Evolutionary conservation across 352 stramenopile species (phyloP), one percentile per base, ranked within the genome.

Genomic region (Pythium monospermum): DNA sequence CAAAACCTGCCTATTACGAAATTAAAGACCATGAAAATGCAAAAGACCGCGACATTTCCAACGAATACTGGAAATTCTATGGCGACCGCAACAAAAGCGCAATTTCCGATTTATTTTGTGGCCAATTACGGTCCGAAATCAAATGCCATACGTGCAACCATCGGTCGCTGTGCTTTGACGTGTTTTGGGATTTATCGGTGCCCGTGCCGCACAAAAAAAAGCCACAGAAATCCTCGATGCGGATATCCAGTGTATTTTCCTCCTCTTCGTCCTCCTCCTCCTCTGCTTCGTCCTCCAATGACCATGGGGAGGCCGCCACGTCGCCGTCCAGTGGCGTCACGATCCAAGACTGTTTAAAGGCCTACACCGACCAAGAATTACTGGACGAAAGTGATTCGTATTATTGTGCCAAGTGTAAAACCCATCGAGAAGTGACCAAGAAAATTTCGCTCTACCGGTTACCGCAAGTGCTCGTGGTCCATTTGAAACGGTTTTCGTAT

Each of bases 401-500:
- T 50, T 92, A 88, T 49, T 92, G 76, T 56, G 32, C 49, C 21
- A 85, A 83, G 42, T 89, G 78, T 60, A 89, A 91, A 37, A 76
- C 71, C 0, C 79, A 89, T 53, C 73, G 76, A 26, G 70, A 70
- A 3, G 77, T 81, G 35, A 57, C 68, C 35, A 92, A 92, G 61
- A 83, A 83, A 46, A 90, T 92, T 37, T 80, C 71, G 41, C 57
- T 92, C 30, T 87, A 91, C 48, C 72, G 80, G 11, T 57, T 85
- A 6, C 88, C 88, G 7, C 64, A 80, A n/a, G 69, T 96, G 26
- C 71, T 96, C 30, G 76, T 96, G 25, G 31, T 96, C 23, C 88
- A 96, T 53, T 71, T 96, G 30, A 96, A 96, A 64, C 82, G 87
- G 1, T 96, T 96, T 40, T 79, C 72, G 30, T 91, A 79, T 59